phyloP scores from a whole-genome alignment of 202 grass and related monocot genomes.

The Saccharum hybrid region DNA sequence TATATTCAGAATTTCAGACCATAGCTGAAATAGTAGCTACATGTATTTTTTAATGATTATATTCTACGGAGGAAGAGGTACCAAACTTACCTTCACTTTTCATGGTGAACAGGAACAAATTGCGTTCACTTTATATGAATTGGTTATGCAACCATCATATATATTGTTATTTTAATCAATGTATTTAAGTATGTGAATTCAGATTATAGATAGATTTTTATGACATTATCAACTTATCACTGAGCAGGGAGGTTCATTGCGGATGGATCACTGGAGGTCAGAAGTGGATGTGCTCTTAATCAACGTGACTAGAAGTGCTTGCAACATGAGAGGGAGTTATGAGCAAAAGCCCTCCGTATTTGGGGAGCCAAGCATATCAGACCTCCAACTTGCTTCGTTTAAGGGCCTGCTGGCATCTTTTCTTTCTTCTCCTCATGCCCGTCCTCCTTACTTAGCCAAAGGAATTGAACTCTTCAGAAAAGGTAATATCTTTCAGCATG shows the following conservation, averaged over 20 bases:
- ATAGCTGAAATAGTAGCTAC: conserved; percentile 1
- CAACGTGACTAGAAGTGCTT: conserved; percentile 67
- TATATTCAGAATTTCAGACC: background rate
- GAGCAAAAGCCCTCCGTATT: conserved; percentile 37
- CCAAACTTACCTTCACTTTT: background rate
- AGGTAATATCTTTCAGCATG: conserved; percentile 61
- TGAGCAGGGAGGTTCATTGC: conserved; percentile 70
- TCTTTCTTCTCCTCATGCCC: conserved; percentile 67
- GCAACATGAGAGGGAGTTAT: conserved; percentile 43
- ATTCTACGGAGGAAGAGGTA: background rate
- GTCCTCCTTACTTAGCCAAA: conserved; percentile 70
- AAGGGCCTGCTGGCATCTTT: conserved; percentile 79
- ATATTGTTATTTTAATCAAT: conserved; percentile 12
- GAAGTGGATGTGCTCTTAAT: conserved; percentile 76
- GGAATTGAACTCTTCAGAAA: conserved; percentile 75
- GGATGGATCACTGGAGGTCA: conserved; percentile 61
- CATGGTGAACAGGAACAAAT: background rate
- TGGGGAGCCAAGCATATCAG: conserved; percentile 52
- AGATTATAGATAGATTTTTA: conserved; percentile 1
- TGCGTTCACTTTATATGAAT: background rate
- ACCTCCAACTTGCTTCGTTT: conserved; percentile 70
- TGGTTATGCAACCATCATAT: background rate
- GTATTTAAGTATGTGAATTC: background rate
- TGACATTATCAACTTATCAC: conserved; percentile 9
- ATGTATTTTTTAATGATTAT: background rate